phyloP scores from a whole-genome alignment of 2,329 filamentous ascomycete genomes.

The Pyricularia pennisetigena region DNA sequence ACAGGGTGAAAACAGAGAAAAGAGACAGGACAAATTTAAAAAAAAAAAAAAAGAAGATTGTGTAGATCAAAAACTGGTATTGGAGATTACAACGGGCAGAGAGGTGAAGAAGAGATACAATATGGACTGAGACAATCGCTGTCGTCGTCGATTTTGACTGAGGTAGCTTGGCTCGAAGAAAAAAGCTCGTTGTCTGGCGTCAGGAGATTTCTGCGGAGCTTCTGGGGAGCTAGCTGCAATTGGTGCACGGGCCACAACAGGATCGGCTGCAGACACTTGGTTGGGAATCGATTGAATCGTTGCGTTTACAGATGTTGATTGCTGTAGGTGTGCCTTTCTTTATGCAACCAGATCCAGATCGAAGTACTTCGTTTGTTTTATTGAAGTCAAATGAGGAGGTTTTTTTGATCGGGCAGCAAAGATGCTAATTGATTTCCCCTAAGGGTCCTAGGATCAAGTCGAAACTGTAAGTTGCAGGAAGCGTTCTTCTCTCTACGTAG shows the following conservation, averaged over 20 bases:
- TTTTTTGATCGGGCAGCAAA: neutral
- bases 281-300: neutral
- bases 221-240: neutral
- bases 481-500: too few relatives aligned
- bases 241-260: neutral
- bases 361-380: neutral
- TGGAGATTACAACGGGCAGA: neutral
- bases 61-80: neutral
- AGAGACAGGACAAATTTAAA: neutral
- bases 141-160: neutral
- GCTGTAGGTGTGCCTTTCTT: neutral
- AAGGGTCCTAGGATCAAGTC: neutral
- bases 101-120: neutral
- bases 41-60: neutral
- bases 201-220: slow-evolving; percentile 7
- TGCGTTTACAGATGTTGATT: neutral
- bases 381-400: neutral
- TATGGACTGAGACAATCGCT: neutral
- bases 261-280: neutral
- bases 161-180: neutral
- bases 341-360: neutral
- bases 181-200: slow-evolving; percentile 3
- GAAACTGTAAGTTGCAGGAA: neutral
- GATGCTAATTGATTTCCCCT: neutral
- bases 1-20: neutral